These are phyloP conservation scores for Talaromyces sp. DNA, from an alignment of 2,329 filamentous ascomycete genomes.

Conservation along the genomic window DNA sequence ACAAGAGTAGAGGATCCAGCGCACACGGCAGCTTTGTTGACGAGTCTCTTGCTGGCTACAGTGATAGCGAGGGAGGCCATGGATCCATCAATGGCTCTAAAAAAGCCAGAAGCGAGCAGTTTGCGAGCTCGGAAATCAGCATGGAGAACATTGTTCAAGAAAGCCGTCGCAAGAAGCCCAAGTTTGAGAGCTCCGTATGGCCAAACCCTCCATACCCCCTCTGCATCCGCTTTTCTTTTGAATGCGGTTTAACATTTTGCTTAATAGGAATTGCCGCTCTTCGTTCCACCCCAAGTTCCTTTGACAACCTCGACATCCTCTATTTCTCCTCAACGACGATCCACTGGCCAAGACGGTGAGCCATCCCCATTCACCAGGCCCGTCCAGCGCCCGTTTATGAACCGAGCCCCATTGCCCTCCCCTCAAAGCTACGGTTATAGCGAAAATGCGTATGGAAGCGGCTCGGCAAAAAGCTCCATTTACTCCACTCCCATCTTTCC, in stretches of 20 bases:
- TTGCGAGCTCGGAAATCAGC: conserved; percentile 94
- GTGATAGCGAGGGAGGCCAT: conserved; percentile 77
- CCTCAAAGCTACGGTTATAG: conserved; percentile 68
- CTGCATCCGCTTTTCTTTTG: not conserved
- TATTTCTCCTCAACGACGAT: conserved; percentile 83
- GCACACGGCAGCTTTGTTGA: conserved; percentile 57
- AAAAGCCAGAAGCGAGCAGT: conserved; percentile 72
- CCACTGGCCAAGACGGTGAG: conserved; percentile 62
- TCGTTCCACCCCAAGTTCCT: conserved; percentile 89
- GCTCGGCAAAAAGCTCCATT: conserved; percentile 33
- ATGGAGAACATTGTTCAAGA: conserved; percentile 98
- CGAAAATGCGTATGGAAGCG: conserved; percentile 34
- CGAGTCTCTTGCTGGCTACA: conserved; percentile 70
- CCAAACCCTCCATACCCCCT: conserved; percentile 12
- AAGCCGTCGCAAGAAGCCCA: conserved; percentile 87
- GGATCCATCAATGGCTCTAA: conserved; percentile 67
- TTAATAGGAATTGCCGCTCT: conserved; percentile 82
- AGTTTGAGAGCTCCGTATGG: conserved; percentile 95
- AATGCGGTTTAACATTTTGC: conserved; percentile 11
- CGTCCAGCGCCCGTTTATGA: conserved; percentile 73
- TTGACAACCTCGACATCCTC: conserved; percentile 96
- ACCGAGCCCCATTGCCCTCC: conserved; percentile 72
- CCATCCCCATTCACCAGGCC: conserved; percentile 67
- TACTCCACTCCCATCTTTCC: conserved; percentile 58
- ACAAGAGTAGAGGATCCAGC: conserved; percentile 63